Conservation (phyloP, 768 basidiomycete species). For the Pisolithus microcarpus region DNA sequence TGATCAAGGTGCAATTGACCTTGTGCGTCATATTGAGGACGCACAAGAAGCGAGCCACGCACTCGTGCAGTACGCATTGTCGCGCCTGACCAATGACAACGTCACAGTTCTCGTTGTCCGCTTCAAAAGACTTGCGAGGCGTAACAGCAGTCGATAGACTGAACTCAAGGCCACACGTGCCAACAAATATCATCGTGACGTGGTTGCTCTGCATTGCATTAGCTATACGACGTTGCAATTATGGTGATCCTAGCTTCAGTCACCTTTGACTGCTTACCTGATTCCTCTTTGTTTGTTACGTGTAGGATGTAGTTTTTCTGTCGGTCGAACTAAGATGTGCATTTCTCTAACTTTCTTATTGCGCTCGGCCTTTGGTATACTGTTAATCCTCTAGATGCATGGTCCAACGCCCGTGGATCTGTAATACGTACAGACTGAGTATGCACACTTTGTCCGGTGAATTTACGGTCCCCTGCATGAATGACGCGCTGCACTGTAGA, state of each 20-base stretch:
- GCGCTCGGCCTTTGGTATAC: background rate
- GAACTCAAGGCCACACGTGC: background rate
- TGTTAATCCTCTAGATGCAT: background rate
- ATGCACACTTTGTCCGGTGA: too few relatives aligned
- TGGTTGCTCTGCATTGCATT: background rate
- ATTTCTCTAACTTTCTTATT: background rate
- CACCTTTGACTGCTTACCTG: background rate
- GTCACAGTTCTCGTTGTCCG: slow-evolving; percentile 86
- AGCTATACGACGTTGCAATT: background rate
- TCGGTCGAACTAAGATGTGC: background rate
- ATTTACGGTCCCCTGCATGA: too few relatives aligned
- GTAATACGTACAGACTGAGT: too few relatives aligned
- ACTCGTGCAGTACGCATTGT: slow-evolving; percentile 79
- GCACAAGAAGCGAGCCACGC: slow-evolving; percentile 75
- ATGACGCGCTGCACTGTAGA: too few relatives aligned
- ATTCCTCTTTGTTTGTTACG: background rate
- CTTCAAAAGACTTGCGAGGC: slow-evolving; percentile 43
- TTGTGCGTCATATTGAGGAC: slow-evolving; percentile 64
- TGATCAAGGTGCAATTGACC: slow-evolving; percentile 86
- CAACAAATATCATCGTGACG: background rate
- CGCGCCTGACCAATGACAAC: slow-evolving; percentile 90
- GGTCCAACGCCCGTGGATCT: background rate
- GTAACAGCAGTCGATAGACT: slow-evolving; percentile 9
- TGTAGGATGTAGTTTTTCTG: background rate
- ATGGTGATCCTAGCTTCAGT: background rate